Percentiles rank a stretch among this genome's conserved stretches.
Conservation (phyloP, 371 early-diverging fungal genomes). For the Mortierella sp. region DNA sequence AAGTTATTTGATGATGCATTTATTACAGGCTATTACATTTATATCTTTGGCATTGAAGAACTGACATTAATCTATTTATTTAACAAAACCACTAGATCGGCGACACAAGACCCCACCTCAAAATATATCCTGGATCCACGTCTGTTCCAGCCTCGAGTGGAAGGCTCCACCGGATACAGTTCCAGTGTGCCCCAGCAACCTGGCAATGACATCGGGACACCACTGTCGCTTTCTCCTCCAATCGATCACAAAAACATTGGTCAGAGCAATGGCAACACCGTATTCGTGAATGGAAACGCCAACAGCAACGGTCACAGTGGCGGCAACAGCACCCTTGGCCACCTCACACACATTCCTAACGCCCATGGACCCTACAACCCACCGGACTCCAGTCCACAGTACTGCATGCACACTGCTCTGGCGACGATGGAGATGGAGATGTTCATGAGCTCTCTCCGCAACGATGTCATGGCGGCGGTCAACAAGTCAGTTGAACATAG, state of each 20-base stretch:
- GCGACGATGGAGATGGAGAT: conserved; percentile 1
- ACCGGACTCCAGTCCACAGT: neutral
- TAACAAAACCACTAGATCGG: neutral
- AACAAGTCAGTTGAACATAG: neutral
- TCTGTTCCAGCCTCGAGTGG: conserved; percentile 2
- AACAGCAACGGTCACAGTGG: neutral
- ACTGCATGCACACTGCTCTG: conserved; percentile 1
- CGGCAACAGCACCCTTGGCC: neutral
- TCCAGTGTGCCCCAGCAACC: neutral
- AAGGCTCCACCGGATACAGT: neutral
- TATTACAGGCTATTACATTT: neutral
- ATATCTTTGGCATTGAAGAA: neutral
- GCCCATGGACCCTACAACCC: neutral
- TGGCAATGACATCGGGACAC: neutral
- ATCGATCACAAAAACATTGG: neutral
- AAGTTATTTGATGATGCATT: neutral
- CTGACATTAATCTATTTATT: neutral
- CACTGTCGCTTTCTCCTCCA: neutral
- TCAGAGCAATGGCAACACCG: neutral
- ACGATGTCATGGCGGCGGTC: neutral
- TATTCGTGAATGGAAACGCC: neutral
- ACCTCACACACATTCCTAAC: neutral
- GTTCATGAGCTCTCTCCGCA: conserved; percentile 10
- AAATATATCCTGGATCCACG: neutral
- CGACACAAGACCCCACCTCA: neutral